Evolutionary conservation across 306 rosid species (phyloP).

Genomic region (Malus asiatica): DNA sequence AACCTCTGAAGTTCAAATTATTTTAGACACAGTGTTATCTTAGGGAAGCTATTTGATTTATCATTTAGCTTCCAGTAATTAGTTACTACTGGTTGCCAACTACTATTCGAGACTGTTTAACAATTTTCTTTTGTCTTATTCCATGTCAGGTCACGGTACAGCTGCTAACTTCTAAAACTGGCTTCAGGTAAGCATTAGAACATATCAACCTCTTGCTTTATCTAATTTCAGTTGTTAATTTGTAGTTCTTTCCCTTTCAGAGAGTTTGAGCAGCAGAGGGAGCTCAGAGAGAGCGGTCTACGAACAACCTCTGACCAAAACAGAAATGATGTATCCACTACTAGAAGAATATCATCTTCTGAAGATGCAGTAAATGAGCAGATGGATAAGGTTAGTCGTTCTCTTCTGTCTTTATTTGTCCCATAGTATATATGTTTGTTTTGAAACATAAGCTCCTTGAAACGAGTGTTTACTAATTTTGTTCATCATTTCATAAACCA

Average conservation of each 20-base stretch:
- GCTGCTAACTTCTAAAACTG: constrained; percentile 98
- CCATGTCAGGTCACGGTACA: constrained; percentile 89
- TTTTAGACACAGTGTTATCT: constrained; percentile 9
- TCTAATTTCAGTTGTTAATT: constrained; percentile 24
- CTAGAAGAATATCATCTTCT: constrained; percentile 53
- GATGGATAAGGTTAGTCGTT: constrained; percentile 51
- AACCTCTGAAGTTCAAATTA: constrained; percentile 18
- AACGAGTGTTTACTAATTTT: background rate
- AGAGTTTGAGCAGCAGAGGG: constrained; percentile 99
- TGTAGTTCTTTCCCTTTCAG: constrained; percentile 44
- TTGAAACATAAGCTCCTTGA: background rate
- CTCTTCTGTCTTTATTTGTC: background rate
- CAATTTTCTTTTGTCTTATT: constrained; percentile 16
- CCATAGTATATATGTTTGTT: too few relatives aligned
- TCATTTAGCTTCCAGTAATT: constrained; percentile 8
- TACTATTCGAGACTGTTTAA: background rate
- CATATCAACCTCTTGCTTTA: constrained; percentile 24
- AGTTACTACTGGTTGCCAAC: constrained; percentile 6
- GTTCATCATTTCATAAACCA: background rate
- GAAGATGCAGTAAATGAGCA: constrained; percentile 59
- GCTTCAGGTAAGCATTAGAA: constrained; percentile 68
- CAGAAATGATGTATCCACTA: constrained; percentile 51
- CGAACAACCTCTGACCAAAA: constrained; percentile 67
- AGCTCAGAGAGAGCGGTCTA: constrained; percentile 92
- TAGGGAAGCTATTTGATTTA: background rate